phyloP scores from a whole-genome alignment of 108 stramenopile genomes.

The Cyclotella kingstonii region DNA sequence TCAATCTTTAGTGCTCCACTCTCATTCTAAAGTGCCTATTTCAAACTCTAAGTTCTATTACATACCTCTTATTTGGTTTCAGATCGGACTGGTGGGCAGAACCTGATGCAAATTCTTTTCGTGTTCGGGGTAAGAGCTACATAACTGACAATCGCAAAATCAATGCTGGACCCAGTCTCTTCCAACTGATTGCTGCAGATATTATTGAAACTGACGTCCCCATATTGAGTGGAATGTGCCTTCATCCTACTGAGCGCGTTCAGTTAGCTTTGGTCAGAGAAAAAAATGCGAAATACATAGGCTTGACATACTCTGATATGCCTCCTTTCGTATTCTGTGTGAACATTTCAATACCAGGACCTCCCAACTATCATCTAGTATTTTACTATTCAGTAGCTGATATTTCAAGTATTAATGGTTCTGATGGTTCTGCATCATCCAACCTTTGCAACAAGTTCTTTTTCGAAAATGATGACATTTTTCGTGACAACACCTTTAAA shows the following conservation, averaged over 20 bases:
- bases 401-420: slow-evolving; percentile 72
- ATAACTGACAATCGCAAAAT: slow-evolving; percentile 67
- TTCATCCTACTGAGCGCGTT: slow-evolving; percentile 81
- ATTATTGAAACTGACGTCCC: slow-evolving; percentile 67
- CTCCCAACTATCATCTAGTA: slow-evolving; percentile 74
- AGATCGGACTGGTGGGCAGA: slow-evolving; percentile 76
- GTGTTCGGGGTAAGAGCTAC: slow-evolving; percentile 87
- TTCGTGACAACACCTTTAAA: slow-evolving; percentile 90
- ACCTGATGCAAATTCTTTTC: slow-evolving; percentile 83
- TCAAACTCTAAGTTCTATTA: not conserved
- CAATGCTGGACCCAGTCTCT: slow-evolving; percentile 76
- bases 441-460: slow-evolving; percentile 74
- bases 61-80: not conserved
- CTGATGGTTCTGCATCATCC: slow-evolving; percentile 67
- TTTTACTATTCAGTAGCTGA: slow-evolving; percentile 87
- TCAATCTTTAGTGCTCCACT: not conserved
- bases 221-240: slow-evolving; percentile 71
- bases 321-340: slow-evolving; percentile 78
- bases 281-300: slow-evolving; percentile 40
- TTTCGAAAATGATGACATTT: slow-evolving; percentile 70
- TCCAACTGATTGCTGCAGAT: slow-evolving; percentile 85
- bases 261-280: slow-evolving; percentile 70
- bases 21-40: not conserved
- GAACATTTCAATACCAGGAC: slow-evolving; percentile 68
- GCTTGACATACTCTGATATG: slow-evolving; percentile 45